Evolutionary conservation across 2,329 filamentous ascomycete genomes (phyloP).

Genomic region (Alternaria triticimaculans): DNA sequence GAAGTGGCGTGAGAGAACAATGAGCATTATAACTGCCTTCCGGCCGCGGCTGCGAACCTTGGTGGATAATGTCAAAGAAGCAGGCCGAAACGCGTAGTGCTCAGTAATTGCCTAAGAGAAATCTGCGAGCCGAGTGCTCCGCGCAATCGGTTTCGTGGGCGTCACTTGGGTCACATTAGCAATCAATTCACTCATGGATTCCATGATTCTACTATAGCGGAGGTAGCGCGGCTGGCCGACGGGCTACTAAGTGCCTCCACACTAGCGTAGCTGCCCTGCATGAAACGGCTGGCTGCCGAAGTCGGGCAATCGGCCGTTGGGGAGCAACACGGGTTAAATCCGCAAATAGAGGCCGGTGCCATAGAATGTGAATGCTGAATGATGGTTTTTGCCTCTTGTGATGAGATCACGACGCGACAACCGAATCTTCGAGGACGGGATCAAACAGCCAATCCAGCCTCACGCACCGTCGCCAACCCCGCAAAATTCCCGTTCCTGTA

Average conservation of each 20-base stretch:
- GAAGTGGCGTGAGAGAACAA: slow-evolving; percentile 4
- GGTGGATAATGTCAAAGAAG: slow-evolving; percentile 4
- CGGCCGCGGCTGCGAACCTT: slow-evolving; percentile 13
- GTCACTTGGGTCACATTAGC: slow-evolving; percentile 21
- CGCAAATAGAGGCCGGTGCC: neutral
- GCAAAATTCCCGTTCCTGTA: slow-evolving; percentile 5
- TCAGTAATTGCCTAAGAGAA: slow-evolving; percentile 10
- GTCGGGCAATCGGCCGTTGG: slow-evolving; percentile 10
- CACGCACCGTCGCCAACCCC: neutral
- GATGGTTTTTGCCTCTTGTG: slow-evolving; percentile 1
- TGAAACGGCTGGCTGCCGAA: slow-evolving; percentile 11
- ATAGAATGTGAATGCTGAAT: neutral
- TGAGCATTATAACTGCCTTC: slow-evolving; percentile 3
- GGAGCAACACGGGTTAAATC: neutral
- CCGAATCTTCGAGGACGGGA: neutral
- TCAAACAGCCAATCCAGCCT: neutral
- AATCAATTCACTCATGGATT: slow-evolving; percentile 24
- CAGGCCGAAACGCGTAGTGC: slow-evolving; percentile 11
- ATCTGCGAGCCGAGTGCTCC: slow-evolving; percentile 10
- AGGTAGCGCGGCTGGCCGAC: slow-evolving; percentile 18
- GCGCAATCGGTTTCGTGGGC: slow-evolving; percentile 14
- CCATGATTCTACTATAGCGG: slow-evolving; percentile 16
- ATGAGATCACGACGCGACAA: slow-evolving; percentile 5
- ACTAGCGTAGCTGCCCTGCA: slow-evolving; percentile 7
- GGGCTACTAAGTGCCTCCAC: slow-evolving; percentile 9